Evolutionary conservation across 176 grass and related monocot genomes (phyloP), one percentile per base, ranked within the genome.

Genomic region (Avena eriantha): DNA sequence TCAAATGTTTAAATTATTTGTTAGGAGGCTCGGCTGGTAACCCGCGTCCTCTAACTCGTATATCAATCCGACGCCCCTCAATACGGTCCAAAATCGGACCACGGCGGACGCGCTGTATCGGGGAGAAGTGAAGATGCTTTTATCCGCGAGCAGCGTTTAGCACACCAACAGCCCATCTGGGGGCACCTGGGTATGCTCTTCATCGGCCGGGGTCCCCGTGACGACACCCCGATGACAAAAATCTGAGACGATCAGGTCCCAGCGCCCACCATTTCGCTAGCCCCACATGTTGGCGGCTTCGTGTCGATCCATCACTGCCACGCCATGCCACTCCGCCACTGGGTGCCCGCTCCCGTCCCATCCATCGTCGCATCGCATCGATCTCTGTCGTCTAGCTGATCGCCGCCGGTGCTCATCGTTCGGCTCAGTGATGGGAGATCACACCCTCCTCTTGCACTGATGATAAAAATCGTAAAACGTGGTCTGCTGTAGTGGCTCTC

Each of bases 261-360:
- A 22, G 15, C 43, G 73, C 24, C 34, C 49, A 21, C 35, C 72
- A 50, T 18, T 74, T 39, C 36, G 50, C 24, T 16, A 13, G 16
- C 58, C 79, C 16, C 22, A 67, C 70, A 76, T 76, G 16, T 19
- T 75, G 14, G 22, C 72, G 29, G 16, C 73, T 76, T 64, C n/a
- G 19, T 71, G 69, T 45, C 39, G 36, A 45, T 45, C 16, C 19
- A 12, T 34, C 34, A 16, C 53, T 34, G 26, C 45, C 63, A 14
- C 21, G 14, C 3, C n/a, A 54, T 7, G 39, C 39, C 0, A 7
- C 50, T 24, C 39, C 7, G 36, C 36, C 36, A 39, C 36, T 39
- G 36, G 36, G 36, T 39, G 36, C 36, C 36, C 4, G 29, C 70
- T 56, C 51, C 81, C 29, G 14, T 59, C 72, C 72, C 43, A 43